A percentile compares a stretch with the other conserved stretches of the same genome.
phyloP scores from a whole-genome alignment of 2,329 filamentous ascomycete genomes.

The Triangularia setosa region DNA sequence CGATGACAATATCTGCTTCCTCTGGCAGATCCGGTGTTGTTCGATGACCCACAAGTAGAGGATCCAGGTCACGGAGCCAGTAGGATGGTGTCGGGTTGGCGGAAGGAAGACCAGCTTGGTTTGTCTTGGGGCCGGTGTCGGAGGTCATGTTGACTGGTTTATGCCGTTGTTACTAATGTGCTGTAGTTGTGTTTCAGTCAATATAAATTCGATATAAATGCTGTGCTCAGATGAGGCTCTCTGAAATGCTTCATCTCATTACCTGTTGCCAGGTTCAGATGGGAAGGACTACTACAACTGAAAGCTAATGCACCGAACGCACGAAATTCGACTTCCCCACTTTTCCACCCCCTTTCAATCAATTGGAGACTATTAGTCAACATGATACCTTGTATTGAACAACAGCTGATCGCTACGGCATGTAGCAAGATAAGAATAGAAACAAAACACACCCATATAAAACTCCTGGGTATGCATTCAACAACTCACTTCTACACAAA shows the following conservation, averaged over 20 bases:
- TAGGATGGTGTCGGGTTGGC: conserved; percentile 61
- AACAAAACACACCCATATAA: neutral
- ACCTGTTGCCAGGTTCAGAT: neutral
- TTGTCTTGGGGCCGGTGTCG: neutral
- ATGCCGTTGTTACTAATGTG: neutral
- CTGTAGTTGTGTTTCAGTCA: neutral
- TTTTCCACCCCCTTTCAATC: neutral
- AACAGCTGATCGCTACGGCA: neutral
- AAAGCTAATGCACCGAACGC: neutral
- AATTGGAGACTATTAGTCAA: neutral
- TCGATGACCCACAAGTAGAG: conserved; percentile 61
- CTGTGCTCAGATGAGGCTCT: neutral
- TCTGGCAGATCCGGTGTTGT: conserved; percentile 61
- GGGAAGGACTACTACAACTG: neutral
- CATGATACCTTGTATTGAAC: neutral
- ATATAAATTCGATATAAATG: neutral
- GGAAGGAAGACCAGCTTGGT: conserved; percentile 53
- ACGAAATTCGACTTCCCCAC: neutral
- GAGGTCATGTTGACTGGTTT: neutral
- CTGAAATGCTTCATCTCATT: neutral
- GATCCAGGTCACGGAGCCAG: conserved; percentile 68
- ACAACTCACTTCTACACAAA: neutral
- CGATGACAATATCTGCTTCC: conserved; percentile 63
- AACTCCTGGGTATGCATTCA: neutral
- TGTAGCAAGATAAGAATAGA: neutral